Base-by-base conservation (phyloP, 1,284 basidiomycete genomes). In the Apiotrichum veenhuisii region DNA sequence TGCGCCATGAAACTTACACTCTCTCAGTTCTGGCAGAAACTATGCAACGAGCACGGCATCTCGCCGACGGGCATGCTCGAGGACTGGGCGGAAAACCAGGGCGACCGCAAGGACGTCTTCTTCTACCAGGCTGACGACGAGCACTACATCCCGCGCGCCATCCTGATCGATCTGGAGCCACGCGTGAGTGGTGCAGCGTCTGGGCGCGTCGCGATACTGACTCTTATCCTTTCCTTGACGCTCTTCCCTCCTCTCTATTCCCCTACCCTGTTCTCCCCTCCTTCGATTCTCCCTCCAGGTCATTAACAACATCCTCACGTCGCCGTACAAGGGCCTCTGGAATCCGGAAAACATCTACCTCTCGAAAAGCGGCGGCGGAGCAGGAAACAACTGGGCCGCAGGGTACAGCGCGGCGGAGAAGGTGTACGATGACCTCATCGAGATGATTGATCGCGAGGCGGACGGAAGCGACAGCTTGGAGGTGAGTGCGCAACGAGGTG, bases 41-140 rank as follows among this genome's bases (percentile, higher is more conserved):
- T 97, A 25, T 97, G 94, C 67, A 89, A 90, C 20, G 93, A 97
- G 78, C 93, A 97, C 72, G 94, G 94, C 25, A 97, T 97, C 79
- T 92, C 85, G 72, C 88, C 88, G 54, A 88, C 92, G 66, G 93
- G 94, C 42, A 91, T 91, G 59, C 83, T 95, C 41, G 91, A 96
- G 75, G 92, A 96, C 63, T 94, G 89, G 89, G 89, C 88, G 3
- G 91, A 94, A 68, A 89, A 89, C 30, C 72, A 71, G 57, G 89
- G 90, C 5, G 96, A 98, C 77, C 82, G 96, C 66, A 99, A 98
- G 72, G 96, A 99, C 77, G 95, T 98, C 42, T 99, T 99, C 80
- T 99, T 99, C 80, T 99, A 99, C 76, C 96, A 98, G 76, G 96
- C 96, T 14, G 96, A 99, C 75, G 96, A 99, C 73, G 96, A 98